Percentiles rank a stretch among this genome's conserved stretches.
Conservation (phyloP, 257 asterid genomes). For the Marsdenia floribunda region DNA sequence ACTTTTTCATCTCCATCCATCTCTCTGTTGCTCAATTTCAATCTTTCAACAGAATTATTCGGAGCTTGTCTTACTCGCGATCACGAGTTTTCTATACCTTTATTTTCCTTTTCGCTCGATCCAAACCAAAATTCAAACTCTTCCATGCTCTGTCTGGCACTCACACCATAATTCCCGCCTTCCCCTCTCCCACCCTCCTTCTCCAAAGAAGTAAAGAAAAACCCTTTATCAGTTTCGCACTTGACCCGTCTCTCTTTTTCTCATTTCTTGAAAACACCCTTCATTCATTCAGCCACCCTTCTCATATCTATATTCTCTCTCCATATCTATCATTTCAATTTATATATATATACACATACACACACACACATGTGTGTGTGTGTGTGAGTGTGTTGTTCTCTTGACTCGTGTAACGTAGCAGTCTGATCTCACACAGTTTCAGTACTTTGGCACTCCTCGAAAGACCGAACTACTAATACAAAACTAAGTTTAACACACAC, state of each 20-base stretch:
- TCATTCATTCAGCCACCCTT: not conserved
- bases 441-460: constrained; percentile 11
- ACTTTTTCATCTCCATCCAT: constrained; percentile 36
- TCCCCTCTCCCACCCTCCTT: not conserved
- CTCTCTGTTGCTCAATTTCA: constrained; percentile 20
- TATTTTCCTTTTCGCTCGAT: constrained; percentile 3
- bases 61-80: constrained; percentile 17
- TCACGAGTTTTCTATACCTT: constrained; percentile 2
- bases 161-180: not conserved
- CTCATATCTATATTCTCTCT: constrained; percentile 12
- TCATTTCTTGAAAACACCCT: not conserved
- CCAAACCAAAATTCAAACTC: constrained; percentile 20
- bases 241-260: not conserved
- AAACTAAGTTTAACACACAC: constrained; percentile 20
- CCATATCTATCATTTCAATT: constrained; percentile 19
- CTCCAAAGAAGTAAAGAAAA: not conserved
- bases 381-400: no score
- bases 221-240: not conserved
- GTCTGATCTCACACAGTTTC: constrained; percentile 1
- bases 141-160: constrained; percentile 9
- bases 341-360: no score
- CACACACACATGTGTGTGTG: no score
- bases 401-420: not conserved
- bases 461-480: constrained; percentile 12
- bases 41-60: constrained; percentile 23